Evolutionary conservation across 106 monocot genomes (phyloP).

Genomic region (Phalaenopsis aphrodite): DNA sequence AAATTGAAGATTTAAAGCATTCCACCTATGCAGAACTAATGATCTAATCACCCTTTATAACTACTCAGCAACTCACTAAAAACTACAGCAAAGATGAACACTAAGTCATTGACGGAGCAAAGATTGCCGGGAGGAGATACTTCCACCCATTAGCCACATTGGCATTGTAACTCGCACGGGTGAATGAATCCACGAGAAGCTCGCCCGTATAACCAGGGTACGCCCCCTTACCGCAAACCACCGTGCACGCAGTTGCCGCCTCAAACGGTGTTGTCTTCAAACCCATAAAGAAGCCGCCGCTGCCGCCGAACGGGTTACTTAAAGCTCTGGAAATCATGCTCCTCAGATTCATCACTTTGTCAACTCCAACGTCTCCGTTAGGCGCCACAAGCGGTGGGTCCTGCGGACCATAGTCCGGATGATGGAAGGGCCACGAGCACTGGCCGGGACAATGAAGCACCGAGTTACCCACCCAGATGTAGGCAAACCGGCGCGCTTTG

Average conservation of each 20-base stretch:
- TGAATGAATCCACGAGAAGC: conserved; percentile 22
- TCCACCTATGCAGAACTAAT: too few relatives aligned
- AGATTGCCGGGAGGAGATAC: background rate
- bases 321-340: conserved; percentile 36
- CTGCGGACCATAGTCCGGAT: too few relatives aligned
- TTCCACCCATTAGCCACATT: conserved; percentile 14
- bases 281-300: too few relatives aligned
- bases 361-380: conserved; percentile 42
- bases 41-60: too few relatives aligned
- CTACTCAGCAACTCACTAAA: background rate
- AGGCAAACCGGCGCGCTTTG: conserved; percentile 16
- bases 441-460: conserved; percentile 39
- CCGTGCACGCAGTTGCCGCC: conserved; percentile 46
- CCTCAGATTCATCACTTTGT: conserved; percentile 47
- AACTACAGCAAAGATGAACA: background rate
- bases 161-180: conserved; percentile 42
- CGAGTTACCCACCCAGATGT: conserved; percentile 45
- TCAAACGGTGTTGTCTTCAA: conserved; percentile 49
- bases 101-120: conserved; percentile 1
- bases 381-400: conserved; percentile 36
- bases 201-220: conserved; percentile 47
- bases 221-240: conserved; percentile 31
- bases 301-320: conserved; percentile 38
- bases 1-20: too few relatives aligned
- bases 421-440: too few relatives aligned